Base-by-base conservation (phyloP, 2,329 filamentous ascomycete species). In the Monilinia laxa region DNA sequence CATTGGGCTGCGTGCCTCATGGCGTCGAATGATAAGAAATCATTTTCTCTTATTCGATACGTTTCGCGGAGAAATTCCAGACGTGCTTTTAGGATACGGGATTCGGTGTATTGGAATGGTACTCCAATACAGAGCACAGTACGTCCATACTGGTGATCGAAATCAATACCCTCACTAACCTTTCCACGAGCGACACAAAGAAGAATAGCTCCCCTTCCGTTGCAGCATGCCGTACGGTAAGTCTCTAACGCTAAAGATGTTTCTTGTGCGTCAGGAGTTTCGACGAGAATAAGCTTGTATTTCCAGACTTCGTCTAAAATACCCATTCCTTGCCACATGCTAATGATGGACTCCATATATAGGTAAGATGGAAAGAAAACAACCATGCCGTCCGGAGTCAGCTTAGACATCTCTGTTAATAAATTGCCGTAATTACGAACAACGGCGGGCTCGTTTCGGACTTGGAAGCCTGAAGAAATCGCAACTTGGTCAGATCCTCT, bases 1-100 rank as follows among this genome's bases (percentile, higher is more conserved):
- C 95, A 99, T 77, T 99, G 95, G 0, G 95, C 94, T 18, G 95
- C 95, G 77, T 99, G 95, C n/a, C 95, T 88, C 94, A 99, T 99
- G 28, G 95, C 95, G 76, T 99, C 95, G 82, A 99, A 99, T 25
- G 95, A 98, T 12, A 99, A 81, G 76, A 99, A 99, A 76, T 99
- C 96, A 72, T 97, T 96, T 77, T 98, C 95, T 68, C 92, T 88
- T 77, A 99, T 99, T 65, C 93, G 90, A 77, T 98, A 99, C 1
- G 92, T 98, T 78, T 99, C 96, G 56, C 94, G 87, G n/a, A 99
- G 79, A 76, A 99, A 99, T 75, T 99, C 93, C 4, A 99, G 85
- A 2, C 95, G 87, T 0, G 95, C 95, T 80, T 98, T 99, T 56
- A 99, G 83, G 68, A 99, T 99, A 42, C 95, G 88, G 0, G 93